Percentiles rank a stretch among this genome's conserved stretches.
Evolutionary conservation across 768 basidiomycete genomes (phyloP).

Genomic region (Rhodotorula diobovata): DNA sequence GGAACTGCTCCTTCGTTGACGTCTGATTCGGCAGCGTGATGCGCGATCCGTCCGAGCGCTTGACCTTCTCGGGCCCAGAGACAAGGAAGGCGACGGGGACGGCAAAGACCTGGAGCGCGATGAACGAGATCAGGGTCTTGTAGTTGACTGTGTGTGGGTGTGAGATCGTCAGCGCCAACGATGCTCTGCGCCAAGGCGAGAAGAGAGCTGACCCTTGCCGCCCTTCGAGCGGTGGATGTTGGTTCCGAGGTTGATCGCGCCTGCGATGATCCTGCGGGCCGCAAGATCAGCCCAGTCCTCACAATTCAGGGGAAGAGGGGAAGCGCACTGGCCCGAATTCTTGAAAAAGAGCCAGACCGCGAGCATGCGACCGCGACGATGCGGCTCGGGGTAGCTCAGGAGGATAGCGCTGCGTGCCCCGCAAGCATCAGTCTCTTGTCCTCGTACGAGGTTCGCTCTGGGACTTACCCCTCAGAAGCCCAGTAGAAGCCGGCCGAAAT

Average conservation of each 20-base stretch:
- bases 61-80: slow-evolving; percentile 3
- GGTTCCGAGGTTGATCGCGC: slow-evolving; percentile 8
- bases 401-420: slow-evolving; percentile 6
- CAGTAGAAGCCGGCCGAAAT: slow-evolving; percentile 10
- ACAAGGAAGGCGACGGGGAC: slow-evolving; percentile 9
- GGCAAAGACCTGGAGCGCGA: slow-evolving; percentile 7
- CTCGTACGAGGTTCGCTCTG: too few species aligned
- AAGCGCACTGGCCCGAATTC: slow-evolving; percentile 9
- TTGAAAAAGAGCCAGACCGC: slow-evolving; percentile 14
- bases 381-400: slow-evolving; percentile 4
- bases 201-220: neutral
- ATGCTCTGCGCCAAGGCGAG: too few species aligned
- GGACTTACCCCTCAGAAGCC: slow-evolving; percentile 5
- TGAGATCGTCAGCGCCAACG: neutral
- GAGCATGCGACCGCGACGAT: slow-evolving; percentile 2
- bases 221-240: slow-evolving; percentile 10
- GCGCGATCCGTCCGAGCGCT: neutral
- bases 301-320: neutral
- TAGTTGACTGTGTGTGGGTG: slow-evolving; percentile 4
- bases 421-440: too few species aligned
- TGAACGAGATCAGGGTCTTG: slow-evolving; percentile 7
- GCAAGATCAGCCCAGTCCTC: neutral
- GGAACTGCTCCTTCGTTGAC: neutral
- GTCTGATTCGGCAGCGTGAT: neutral
- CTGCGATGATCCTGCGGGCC: neutral